Evolutionary conservation across 2,329 filamentous ascomycete genomes (phyloP), one percentile per base, ranked within the genome.

Genomic region (Xylariaceae sp.): DNA sequence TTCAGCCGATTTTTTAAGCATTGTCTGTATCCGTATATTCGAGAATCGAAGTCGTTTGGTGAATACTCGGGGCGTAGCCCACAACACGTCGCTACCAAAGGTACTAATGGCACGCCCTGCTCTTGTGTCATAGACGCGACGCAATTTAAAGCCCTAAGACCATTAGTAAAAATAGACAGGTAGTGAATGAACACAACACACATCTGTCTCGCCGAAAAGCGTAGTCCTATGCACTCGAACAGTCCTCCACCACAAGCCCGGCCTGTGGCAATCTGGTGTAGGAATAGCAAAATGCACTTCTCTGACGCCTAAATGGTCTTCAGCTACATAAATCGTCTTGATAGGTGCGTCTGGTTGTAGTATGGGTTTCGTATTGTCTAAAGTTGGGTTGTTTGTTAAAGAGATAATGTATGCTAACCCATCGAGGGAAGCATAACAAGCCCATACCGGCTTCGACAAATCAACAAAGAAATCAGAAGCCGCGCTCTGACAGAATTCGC

Each of bases 231-330:
- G 6, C 15, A 42, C 20, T 27, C 18, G 5, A 24, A 41, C 26
- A 13, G 37, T 50, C 20, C 27, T 36, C 37, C 27, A 50, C 46
- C 29, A 50, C n/a, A 50, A 35, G 37, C 37, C 46, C 23, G 11
- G 36, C 46, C 7, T 35, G 11, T 16, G 4, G 33, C 15, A 16
- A 23, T 33, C 36, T n/a, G 2, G 18, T 42, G 6, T n/a, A 10
- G 2, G 8, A 18, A 18, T 3, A 15, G 29, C 37, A 27, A 50
- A 27, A 18, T 32, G 29, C 10, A 50, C 29, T 16, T 50, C 36
- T 9, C 27, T 50, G 1, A 50, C 37, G 15, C 46, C 29, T 35
- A 50, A 33, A 50, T 50, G 27, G 11, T 50, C 46, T 21, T 42
- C 27, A 20, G 24, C 46, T 13, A 50, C 36, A 32, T 41, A 36